Evolutionary conservation across 2,329 filamentous ascomycete genomes (phyloP), one percentile per base, ranked within the genome.

Genomic region (Arthrobotrys pseudoclavata): DNA sequence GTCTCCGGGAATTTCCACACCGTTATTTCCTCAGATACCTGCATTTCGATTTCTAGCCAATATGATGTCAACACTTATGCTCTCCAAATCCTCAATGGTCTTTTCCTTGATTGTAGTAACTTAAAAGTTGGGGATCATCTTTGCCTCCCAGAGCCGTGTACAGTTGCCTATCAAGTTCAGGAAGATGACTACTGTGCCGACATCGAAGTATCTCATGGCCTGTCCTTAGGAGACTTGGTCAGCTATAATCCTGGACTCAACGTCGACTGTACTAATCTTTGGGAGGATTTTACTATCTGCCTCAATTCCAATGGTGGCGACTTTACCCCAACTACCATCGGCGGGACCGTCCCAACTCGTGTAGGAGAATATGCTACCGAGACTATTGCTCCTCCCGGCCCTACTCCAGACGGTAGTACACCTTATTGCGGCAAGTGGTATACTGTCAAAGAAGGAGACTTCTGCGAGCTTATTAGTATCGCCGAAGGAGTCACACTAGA

Each of bases 341-440:
- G 15, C 7, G 66, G 52, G 13, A 61, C 40, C 4, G 48, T 42
- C 9, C 45, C 66, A 22, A 69, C 53, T 34, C 48, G 63, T 18
- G 48, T 60, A n/a, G 55, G 63, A 24, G 48, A 53, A 29, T 67
- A 67, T 20, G 63, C 63, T 20, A 37, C 29, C 3, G 48, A 50
- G 18, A 37, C 63, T 42, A 40, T 67, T 42, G 29, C 47, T 15
- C 29, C 63, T 26, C 63, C 63, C 13, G 50, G 50, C 7, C 52
- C 50, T 31, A 45, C 53, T 7, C 24, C 55, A 7, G 26, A 47
- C 4, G 67, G 67, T 7, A 52, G 26, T 15, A 70, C 67, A 12
- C 31, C 45, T 4, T 50, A 61, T 18, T 70, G 67, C n/a, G 67
- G 53, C 9, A 70, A 70, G 42, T 70, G 42, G 31, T 63, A 70